Base-by-base conservation (phyloP, 2,329 filamentous ascomycete genomes). In the Aspergillus pseudoglaucus region DNA sequence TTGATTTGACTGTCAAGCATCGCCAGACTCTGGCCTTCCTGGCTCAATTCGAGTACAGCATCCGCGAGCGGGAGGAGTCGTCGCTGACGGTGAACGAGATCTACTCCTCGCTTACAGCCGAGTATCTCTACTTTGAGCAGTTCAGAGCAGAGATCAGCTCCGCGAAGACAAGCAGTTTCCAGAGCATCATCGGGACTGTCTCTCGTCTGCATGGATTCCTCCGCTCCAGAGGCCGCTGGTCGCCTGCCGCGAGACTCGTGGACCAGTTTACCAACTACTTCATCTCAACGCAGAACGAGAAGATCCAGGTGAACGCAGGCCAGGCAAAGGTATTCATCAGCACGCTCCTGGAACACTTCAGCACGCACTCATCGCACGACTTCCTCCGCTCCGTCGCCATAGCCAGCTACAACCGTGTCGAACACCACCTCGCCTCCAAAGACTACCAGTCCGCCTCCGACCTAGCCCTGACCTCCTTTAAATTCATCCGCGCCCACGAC, bases 41-140 rank as follows among this genome's bases (percentile, higher is more conserved):
- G 17, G 73, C 73, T 15, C 70, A 74, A 47, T 59, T 75, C 1
- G 69, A 75, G 54, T 68, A 73, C 53, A 67, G 58, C 42, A 59
- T 70, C 14, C 60, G 57, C 27, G 55, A 62, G 33, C 59, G 33
- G 17, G 43, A 48, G 5, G 25, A 51, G 41, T 45, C 52, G 37
- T 60, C 59, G 2, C 52, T 58, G 42, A 67, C 67, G 4, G 53
- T 75, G 10, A 70, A 66, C 12, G 70, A 74, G 44, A 69, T 70
- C 39, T 64, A 75, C 44, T 66, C 73, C 4, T 63, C 71, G 32
- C 57, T 75, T 43, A 71, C 71, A 18, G 70, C 73, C 0, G 67
- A 75, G 52, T 64, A 66, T 47, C 56, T 68, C 8, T 70, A 70
- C 59, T 71, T 69, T 39, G 63, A 67, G 44, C 59, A 69, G 32